A percentile compares a stretch with the other conserved stretches of the same genome.
Conservation (phyloP, 78 protist genomes). For the Cavenderia fasciculata region DNA sequence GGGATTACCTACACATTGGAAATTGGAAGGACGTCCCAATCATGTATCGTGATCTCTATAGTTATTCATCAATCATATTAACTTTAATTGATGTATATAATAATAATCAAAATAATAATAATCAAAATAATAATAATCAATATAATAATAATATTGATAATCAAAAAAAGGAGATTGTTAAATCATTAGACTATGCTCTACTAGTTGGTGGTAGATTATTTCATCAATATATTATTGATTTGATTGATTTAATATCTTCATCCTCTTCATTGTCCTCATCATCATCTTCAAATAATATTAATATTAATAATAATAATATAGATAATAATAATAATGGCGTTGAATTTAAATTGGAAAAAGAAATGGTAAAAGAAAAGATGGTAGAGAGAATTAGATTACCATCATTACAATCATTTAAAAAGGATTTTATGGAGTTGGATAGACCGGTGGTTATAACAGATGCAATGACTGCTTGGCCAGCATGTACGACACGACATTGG, state of each 20-base stretch:
- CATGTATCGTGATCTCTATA: constrained; percentile 26
- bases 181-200: constrained; percentile 37
- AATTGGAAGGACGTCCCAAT: constrained; percentile 33
- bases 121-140: background rate
- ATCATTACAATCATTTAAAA: constrained; percentile 17
- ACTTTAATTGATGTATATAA: background rate
- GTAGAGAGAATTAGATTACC: background rate
- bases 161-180: background rate
- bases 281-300: background rate
- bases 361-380: background rate
- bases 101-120: background rate
- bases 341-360: background rate
- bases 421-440: background rate
- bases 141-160: background rate
- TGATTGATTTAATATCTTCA: background rate
- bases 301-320: background rate
- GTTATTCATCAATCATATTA: constrained; percentile 16
- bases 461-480: constrained; percentile 75
- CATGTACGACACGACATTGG: constrained; percentile 43
- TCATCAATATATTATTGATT: background rate
- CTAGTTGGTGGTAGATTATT: constrained; percentile 48
- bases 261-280: background rate
- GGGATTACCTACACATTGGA: no score
- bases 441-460: constrained; percentile 47
- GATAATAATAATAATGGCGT: background rate